Evolutionary conservation across 2,329 filamentous ascomycete species (phyloP), one percentile per base, ranked within the genome.

Genomic region (Sporothrix variecibatus): DNA sequence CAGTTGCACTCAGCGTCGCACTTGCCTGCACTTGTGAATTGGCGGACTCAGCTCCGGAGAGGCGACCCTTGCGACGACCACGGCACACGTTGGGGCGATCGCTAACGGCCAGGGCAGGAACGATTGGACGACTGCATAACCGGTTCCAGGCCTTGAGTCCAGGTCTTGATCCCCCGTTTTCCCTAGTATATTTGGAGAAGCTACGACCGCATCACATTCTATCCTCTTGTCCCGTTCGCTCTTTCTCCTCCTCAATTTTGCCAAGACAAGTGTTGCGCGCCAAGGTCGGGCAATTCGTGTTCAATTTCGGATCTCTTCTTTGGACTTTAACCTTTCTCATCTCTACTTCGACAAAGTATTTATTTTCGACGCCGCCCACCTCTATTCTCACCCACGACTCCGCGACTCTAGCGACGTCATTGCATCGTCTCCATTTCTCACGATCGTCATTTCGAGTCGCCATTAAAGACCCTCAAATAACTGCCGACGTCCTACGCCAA

Each of bases 281-380:
- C 62, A 67, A 67, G 38, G 62, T 20, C 62, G 38, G 62, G 62
- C 62, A 43, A 67, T 43, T 67, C 6, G 62, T 46, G 62, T 67
- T 67, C 62, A 49, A 46, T 43, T 28, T 67, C n/a, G 38, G 38
- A 5, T 46, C 23, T 17, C 23, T 28, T 67, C 43, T 17, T 43
- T 11, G 12, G 23, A 38, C 38, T 26, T 62, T 11, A 40, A 6
- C 28, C 20, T 62, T 31, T 62, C 15, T 20, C 43, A 23, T 38
- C n/a, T 65, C n/a, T 43, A 43, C 38, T 65, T 43, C 12, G 0
- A 20, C 51, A 12, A 12, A 23, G 23, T 56, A 56, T 40, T 28
- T 40, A 46, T 46, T 40, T 28, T 26, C 20, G 17, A 31, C 51
- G 17, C 4, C 58, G 31, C 17, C n/a, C 34, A 28, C 38, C n/a